Conservation (phyloP, 352 stramenopile species). For the Globisporangium acanthophoron region DNA sequence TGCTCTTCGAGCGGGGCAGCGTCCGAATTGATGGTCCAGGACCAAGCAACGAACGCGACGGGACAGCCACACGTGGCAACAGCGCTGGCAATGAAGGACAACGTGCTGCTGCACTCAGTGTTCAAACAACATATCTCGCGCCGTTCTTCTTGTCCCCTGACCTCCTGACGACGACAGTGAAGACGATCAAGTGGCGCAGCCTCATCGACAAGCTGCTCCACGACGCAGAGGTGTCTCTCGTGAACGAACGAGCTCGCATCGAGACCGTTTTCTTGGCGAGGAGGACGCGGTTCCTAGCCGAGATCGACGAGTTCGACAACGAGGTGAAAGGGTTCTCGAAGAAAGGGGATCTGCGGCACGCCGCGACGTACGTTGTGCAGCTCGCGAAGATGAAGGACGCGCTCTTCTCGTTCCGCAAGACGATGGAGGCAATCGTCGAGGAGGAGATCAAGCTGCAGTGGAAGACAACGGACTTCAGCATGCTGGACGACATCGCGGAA, state of each 20-base stretch:
- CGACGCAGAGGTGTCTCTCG: conserved; percentile 45
- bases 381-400: conserved; percentile 69
- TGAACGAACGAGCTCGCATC: conserved; percentile 58
- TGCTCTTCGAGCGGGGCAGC: conserved; percentile 53
- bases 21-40: conserved; percentile 21
- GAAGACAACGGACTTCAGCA: conserved; percentile 65
- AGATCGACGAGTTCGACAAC: conserved; percentile 70
- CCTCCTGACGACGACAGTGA: conserved; percentile 48
- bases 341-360: conserved; percentile 69
- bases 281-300: conserved; percentile 57
- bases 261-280: conserved; percentile 70
- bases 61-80: neutral
- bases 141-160: conserved; percentile 24
- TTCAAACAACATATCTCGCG: neutral
- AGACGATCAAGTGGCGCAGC: conserved; percentile 59
- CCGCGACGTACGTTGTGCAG: conserved; percentile 72
- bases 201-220: conserved; percentile 51
- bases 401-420: conserved; percentile 43
- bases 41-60: neutral
- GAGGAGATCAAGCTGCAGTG: conserved; percentile 67
- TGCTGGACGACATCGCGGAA: conserved; percentile 69
- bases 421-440: conserved; percentile 45
- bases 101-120: neutral
- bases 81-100: neutral
- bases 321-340: conserved; percentile 69